phyloP scores from a whole-genome alignment of 257 asterid species.

The Solanum appendiculatum region DNA sequence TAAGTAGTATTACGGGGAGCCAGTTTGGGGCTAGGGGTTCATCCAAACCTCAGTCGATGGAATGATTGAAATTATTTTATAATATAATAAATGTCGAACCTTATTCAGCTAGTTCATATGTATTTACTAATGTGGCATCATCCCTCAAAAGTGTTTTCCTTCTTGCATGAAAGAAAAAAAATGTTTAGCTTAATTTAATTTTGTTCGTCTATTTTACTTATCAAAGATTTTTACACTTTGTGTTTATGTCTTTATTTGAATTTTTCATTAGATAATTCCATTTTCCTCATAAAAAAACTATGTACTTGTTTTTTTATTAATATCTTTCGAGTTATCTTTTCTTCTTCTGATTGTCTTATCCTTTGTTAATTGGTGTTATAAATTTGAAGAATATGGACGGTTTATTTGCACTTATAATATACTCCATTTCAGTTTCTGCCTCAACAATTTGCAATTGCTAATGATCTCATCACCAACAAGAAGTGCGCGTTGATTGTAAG shows the following conservation, averaged over 20 bases:
- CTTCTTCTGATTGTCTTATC: not conserved
- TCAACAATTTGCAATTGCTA: not conserved
- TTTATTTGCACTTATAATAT: not conserved
- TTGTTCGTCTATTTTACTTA: too few relatives aligned
- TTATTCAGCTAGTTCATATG: accelerated
- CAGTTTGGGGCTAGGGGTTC: too few relatives aligned
- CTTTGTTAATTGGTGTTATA: not conserved
- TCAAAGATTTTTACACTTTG: too few relatives aligned
- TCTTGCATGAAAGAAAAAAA: not conserved
- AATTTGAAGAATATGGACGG: not conserved
- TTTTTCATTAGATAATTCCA: not conserved
- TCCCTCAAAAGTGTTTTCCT: not conserved
- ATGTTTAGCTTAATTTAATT: too few relatives aligned
- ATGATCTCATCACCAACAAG: not conserved
- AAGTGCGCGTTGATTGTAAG: not conserved
- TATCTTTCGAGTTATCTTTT: not conserved
- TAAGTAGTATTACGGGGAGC: not conserved
- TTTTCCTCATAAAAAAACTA: not conserved
- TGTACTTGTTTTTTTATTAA: not conserved
- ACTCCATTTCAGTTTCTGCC: not conserved
- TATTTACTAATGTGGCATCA: too few relatives aligned
- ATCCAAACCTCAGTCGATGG: too few relatives aligned
- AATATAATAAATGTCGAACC: too few relatives aligned
- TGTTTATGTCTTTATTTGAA: not conserved
- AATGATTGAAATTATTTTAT: too few relatives aligned